Evolutionary conservation across 1,284 basidiomycete species (phyloP).

Genomic region (Cryptococcus wingfieldii): DNA sequence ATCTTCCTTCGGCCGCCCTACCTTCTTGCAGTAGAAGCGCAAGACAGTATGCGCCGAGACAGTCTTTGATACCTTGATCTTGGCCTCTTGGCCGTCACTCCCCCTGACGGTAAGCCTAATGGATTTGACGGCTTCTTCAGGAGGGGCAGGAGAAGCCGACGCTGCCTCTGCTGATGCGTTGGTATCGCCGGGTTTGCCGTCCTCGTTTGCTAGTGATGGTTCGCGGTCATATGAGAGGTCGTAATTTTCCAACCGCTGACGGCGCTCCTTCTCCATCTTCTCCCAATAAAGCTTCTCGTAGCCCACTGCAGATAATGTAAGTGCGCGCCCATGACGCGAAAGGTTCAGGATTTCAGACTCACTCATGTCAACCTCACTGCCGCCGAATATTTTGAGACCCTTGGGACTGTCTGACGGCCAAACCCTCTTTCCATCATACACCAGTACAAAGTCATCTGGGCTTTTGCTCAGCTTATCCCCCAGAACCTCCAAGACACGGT

Average conservation of each 20-base stretch:
- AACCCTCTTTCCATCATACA: conserved; percentile 23
- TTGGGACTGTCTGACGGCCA: conserved; percentile 17
- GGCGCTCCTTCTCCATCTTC: conserved; percentile 13
- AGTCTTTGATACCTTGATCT: conserved; percentile 1
- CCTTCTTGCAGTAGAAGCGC: conserved; percentile 20
- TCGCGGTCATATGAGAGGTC: background rate
- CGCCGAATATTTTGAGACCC: conserved; percentile 19
- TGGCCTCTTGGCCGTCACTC: background rate
- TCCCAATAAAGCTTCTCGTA: conserved; percentile 30
- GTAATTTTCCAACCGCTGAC: background rate
- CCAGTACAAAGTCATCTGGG: conserved; percentile 27
- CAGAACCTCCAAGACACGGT: conserved; percentile 13
- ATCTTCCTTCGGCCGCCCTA: conserved; percentile 3
- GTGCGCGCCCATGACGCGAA: background rate
- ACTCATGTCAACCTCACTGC: conserved; percentile 25
- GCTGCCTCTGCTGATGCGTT: background rate
- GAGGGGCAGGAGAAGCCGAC: background rate
- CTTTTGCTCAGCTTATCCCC: conserved; percentile 18
- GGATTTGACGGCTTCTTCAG: background rate
- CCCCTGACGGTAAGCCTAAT: conserved; percentile 1
- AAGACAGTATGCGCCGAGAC: conserved; percentile 11
- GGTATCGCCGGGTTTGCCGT: background rate
- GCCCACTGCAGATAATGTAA: conserved; percentile 15
- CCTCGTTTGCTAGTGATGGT: background rate
- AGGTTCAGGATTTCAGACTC: conserved; percentile 8